phyloP scores from a whole-genome alignment of 2,329 filamentous ascomycete genomes.

The Thyridium curvatum region DNA sequence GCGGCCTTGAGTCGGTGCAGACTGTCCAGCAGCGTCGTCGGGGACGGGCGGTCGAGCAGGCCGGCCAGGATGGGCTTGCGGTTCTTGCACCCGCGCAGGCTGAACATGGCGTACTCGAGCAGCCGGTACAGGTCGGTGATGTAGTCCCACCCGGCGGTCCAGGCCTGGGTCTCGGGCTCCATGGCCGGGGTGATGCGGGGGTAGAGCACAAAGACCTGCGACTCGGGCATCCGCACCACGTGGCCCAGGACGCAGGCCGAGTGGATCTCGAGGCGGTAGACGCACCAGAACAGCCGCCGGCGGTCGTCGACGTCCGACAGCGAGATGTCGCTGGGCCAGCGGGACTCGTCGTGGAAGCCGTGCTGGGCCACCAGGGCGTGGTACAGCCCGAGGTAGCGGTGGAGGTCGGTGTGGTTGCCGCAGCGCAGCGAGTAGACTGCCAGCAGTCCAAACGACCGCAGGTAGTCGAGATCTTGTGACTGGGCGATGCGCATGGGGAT shows the following conservation, averaged over 20 bases:
- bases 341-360: slow-evolving; percentile 10
- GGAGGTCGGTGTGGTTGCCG: slow-evolving; percentile 5
- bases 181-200: slow-evolving; percentile 1
- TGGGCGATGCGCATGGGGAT: too few relatives aligned
- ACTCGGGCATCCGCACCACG: slow-evolving; percentile 11
- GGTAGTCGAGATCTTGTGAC: background rate
- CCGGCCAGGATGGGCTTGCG: too few relatives aligned
- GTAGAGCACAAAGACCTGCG: slow-evolving; percentile 10
- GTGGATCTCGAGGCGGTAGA: slow-evolving; percentile 15
- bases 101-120: slow-evolving; percentile 2
- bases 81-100: too few relatives aligned
- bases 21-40: too few relatives aligned
- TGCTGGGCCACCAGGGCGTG: slow-evolving; percentile 11
- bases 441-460: slow-evolving; percentile 6
- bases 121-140: slow-evolving; percentile 5
- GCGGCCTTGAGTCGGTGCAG: too few relatives aligned
- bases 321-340: slow-evolving; percentile 9
- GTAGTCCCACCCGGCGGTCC: slow-evolving; percentile 6
- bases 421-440: slow-evolving; percentile 3
- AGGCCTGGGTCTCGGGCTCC: background rate
- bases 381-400: slow-evolving; percentile 13
- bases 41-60: too few relatives aligned
- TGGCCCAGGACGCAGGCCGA: slow-evolving; percentile 12
- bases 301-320: slow-evolving; percentile 9
- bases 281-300: slow-evolving; percentile 13